phyloP scores from a whole-genome alignment of 2,329 filamentous ascomycete genomes.

The Fusarium scirpi region DNA sequence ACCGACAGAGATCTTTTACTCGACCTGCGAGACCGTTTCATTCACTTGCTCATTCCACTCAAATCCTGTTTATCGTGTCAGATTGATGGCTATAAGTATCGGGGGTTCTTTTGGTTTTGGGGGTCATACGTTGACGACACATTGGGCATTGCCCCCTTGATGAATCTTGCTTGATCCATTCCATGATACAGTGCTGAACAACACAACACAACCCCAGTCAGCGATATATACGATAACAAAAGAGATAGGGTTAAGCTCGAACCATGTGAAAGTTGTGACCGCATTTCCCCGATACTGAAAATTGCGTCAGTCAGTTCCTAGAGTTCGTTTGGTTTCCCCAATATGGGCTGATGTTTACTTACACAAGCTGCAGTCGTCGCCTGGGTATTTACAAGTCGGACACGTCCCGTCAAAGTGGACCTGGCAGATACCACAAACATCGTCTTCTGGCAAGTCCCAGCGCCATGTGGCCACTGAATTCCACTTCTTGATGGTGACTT shows the following conservation, averaged over 20 bases:
- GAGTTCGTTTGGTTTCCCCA: constrained; percentile 1
- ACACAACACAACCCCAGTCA: constrained; percentile 21
- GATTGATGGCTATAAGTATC: not conserved
- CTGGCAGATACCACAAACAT: constrained; percentile 98
- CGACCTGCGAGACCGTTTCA: constrained; percentile 47
- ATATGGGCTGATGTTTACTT: constrained; percentile 54
- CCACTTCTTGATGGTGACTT: constrained; percentile 94
- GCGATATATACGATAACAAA: constrained; percentile 12
- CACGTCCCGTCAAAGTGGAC: constrained; percentile 98
- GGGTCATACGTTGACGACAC: constrained; percentile 86
- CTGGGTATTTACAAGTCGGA: constrained; percentile 97
- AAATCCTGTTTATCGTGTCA: constrained; percentile 51
- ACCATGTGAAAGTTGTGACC: constrained; percentile 99
- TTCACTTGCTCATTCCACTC: constrained; percentile 57
- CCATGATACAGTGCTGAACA: constrained; percentile 87
- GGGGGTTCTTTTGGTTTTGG: not conserved
- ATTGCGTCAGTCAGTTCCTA: constrained; percentile 32
- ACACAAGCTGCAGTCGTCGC: constrained; percentile 94
- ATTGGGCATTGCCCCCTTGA: constrained; percentile 96
- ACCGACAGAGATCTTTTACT: constrained; percentile 42
- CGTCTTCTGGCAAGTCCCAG: constrained; percentile 97
- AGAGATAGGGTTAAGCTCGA: constrained; percentile 44
- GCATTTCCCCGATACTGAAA: constrained; percentile 86
- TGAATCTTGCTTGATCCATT: constrained; percentile 96
- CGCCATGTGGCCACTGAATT: constrained; percentile 95